These are phyloP conservation scores for Lipomyces orientalis DNA, from an alignment of 805 yeast species.

Conservation along the genomic window DNA sequence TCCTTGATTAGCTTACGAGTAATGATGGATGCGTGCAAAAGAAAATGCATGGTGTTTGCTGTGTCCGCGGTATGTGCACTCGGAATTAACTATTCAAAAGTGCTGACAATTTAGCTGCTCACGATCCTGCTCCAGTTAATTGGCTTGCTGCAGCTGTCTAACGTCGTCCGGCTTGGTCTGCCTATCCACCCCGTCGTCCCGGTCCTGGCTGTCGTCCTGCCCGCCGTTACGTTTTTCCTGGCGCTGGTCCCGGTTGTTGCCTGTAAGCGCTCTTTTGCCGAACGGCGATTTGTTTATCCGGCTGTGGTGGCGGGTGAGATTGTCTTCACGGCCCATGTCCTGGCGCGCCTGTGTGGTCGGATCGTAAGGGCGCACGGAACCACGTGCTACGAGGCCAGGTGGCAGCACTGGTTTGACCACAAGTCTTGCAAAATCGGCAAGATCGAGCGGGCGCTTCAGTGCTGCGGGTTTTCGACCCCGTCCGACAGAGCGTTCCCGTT, in stretches of 20 bases:
- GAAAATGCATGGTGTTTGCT: background rate
- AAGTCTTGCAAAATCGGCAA: background rate
- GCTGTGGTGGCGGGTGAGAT: background rate
- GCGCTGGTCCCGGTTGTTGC: background rate
- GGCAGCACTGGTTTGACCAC: background rate
- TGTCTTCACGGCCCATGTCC: background rate
- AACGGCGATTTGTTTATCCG: background rate
- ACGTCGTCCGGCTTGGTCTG: background rate
- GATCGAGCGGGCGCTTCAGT: conserved; percentile 1
- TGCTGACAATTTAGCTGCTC: background rate
- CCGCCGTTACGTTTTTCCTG: background rate
- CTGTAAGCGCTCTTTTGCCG: background rate
- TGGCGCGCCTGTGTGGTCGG: background rate
- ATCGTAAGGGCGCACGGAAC: background rate
- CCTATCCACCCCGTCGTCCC: background rate
- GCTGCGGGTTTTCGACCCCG: background rate
- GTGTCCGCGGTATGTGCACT: background rate
- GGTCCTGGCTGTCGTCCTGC: background rate
- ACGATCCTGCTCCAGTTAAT: background rate
- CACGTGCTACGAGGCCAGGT: background rate
- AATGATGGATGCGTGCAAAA: background rate
- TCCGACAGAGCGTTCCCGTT: background rate
- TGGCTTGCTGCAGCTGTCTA: background rate
- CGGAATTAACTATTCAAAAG: background rate
- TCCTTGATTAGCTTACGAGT: background rate